Evolutionary conservation across 305 asterid genomes (phyloP), one percentile per base, ranked within the genome.

Genomic region (Withania somnifera): DNA sequence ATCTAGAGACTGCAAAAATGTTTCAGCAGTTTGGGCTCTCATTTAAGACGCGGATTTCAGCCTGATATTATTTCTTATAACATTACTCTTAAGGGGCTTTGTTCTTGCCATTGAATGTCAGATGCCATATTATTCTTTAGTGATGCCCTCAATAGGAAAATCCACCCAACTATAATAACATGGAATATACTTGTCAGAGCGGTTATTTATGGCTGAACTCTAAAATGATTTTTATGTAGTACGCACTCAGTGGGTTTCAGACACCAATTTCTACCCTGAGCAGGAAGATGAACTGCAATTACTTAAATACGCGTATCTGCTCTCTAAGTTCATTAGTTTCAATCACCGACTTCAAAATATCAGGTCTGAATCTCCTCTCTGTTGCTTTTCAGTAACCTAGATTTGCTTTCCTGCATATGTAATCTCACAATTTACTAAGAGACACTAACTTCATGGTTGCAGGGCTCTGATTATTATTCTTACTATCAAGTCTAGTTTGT

Each of bases 121-220:
- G 82, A 54, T 84, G 97, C 97, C 64, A 51, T 88, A 84, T 80
- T 86, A 81, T 90, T 90, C 88, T 90, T 96, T 60, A 88, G 90
- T 52, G 87, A 90, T 87, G 98, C 98, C 82, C 79, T 91, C 87
- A 56, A 85, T 40, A 88, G 84, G 87, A 87, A 89, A 68, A 85
- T 90, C 82, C 87, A 84, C 82, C 98, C 98, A n/a, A 93, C 97
- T 47, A 50, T 85, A 64, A 61, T 94, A 78, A 92, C 97, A 60
- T 96, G 99, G 98, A 92, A 89, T 84, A 94, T 96, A 89, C 97
- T 94, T 71, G 95, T 94, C 84, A 87, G 99, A 89, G 97, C 97
- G 76, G 94, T 96, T 66, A 77, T 91, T 86, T 84, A 15, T 82
- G 66, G 84, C 50, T 86, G 86, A 80, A 77, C 67, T 86, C 83